Base-by-base conservation (phyloP, 23 red algal species). In the Porphyridium purpureum region DNA sequence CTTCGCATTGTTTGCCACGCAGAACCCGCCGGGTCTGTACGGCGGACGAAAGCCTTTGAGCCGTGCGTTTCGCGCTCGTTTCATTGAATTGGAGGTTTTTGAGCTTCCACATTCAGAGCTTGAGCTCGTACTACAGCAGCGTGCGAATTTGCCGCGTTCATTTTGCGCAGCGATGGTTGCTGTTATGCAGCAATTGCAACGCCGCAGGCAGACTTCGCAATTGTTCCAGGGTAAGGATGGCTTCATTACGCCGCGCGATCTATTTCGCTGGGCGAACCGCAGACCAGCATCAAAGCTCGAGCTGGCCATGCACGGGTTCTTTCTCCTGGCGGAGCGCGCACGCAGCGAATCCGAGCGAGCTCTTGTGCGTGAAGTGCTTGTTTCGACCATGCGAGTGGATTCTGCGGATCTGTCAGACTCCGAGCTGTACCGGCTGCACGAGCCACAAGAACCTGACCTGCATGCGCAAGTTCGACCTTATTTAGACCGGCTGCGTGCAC, bases 1-100 rank as follows among this genome's bases (percentile, higher is more conserved):
- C 5, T 95, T 95, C 61, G 73, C 72, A 23, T n/a, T 95, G 14
- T 95, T 95, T 67, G 88, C 88, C 20, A 95, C 88, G 11, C 88
- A 95, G 60, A 95, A 95, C 46, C 88, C 78, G 9, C 75, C 76
- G 2, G 88, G 88, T 27, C 42, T 73, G 14, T 95, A 95, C 36
- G 88, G 66, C 6, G 88, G 88, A 24, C 56, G 88, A 34, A 95
- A 95, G 48, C 52, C 67, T 56, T 59, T 95, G 6, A 85, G 78
- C 1, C 64, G 60, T 20, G 88, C 88, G 1, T 85, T 95, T 38
- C 62, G 72, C n/a, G 70, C 69, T 23, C 65, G 88, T 53, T 95
- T 95, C 33, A 49, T 95, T 8, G 76, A 84, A 60, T 53, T 95
- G 38, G 53, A 70, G 27, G 69, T 95, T 14, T 23, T 36, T 15